phyloP scores from a whole-genome alignment of 2,329 filamentous ascomycete genomes.

The Aspergillus pseudoglaucus region DNA sequence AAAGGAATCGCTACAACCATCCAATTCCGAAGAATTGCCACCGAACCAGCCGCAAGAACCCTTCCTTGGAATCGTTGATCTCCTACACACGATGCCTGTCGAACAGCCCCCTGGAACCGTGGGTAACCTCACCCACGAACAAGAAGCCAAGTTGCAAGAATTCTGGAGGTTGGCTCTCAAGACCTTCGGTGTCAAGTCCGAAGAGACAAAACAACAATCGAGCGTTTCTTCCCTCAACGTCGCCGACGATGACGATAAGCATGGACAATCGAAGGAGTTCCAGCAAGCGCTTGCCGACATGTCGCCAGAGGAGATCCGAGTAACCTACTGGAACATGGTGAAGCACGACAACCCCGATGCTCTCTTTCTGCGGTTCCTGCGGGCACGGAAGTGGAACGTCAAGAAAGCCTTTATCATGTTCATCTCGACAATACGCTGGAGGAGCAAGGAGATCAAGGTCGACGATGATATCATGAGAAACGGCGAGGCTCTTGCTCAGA shows the following conservation, averaged over 20 bases:
- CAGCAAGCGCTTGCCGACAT: constrained; percentile 71
- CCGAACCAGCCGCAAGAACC: constrained; percentile 12
- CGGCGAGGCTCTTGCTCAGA: constrained; percentile 64
- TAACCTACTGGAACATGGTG: constrained; percentile 84
- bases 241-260: constrained; percentile 73
- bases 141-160: constrained; percentile 81
- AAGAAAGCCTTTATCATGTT: constrained; percentile 91
- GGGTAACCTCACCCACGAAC: constrained; percentile 80
- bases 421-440: constrained; percentile 90
- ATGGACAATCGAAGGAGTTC: constrained; percentile 82
- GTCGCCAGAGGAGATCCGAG: constrained; percentile 69
- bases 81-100: constrained; percentile 29
- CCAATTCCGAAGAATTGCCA: constrained; percentile 7
- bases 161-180: constrained; percentile 74
- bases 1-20: constrained; percentile 3
- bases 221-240: constrained; percentile 29
- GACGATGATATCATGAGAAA: constrained; percentile 79
- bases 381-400: constrained; percentile 93
- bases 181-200: constrained; percentile 58
- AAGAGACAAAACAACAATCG: constrained; percentile 15
- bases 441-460: constrained; percentile 72
- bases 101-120: constrained; percentile 55
- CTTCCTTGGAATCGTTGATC: constrained; percentile 30
- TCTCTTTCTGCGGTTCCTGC: constrained; percentile 70
- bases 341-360: constrained; percentile 94